Evolutionary conservation across 441 rosid species (phyloP).

Genomic region (Populus tomentosa): DNA sequence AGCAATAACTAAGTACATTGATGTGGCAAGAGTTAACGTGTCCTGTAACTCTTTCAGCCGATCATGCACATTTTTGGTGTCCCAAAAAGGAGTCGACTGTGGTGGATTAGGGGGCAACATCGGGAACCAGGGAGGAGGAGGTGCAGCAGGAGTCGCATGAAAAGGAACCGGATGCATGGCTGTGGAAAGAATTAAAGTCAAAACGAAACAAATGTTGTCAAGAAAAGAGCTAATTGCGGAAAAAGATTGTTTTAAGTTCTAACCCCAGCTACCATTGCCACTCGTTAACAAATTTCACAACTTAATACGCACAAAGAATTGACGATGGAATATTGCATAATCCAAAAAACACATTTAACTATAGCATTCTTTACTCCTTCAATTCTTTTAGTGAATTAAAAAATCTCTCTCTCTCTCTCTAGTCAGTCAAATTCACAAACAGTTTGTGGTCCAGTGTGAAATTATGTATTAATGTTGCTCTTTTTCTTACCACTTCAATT

Average conservation of each 20-base stretch:
- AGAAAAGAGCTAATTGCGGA: background rate
- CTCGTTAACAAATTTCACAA: background rate
- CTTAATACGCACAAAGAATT: background rate
- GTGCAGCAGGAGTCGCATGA: conserved; percentile 24
- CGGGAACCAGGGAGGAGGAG: conserved; percentile 44
- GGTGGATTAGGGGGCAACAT: conserved; percentile 67
- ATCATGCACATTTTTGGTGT: conserved; percentile 35
- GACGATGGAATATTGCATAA: background rate
- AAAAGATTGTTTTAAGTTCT: background rate
- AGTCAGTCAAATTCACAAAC: too few species aligned
- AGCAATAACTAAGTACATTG: conserved; percentile 42
- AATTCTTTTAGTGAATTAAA: too few species aligned
- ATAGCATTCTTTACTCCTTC: too few species aligned
- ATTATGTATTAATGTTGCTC: background rate
- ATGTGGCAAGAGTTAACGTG: conserved; percentile 57
- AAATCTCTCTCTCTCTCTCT: too few species aligned
- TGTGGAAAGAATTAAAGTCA: background rate
- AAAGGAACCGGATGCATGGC: conserved; percentile 39
- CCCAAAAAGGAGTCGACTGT: conserved; percentile 54
- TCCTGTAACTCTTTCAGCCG: conserved; percentile 51
- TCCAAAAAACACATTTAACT: background rate
- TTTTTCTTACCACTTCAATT: background rate
- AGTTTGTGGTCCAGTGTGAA: background rate
- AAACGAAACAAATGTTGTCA: background rate
- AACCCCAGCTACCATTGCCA: background rate